Percentiles rank a stretch among this genome's conserved stretches.
Conservation (phyloP, 441 rosid genomes). For the Dalechampia spathulata region DNA sequence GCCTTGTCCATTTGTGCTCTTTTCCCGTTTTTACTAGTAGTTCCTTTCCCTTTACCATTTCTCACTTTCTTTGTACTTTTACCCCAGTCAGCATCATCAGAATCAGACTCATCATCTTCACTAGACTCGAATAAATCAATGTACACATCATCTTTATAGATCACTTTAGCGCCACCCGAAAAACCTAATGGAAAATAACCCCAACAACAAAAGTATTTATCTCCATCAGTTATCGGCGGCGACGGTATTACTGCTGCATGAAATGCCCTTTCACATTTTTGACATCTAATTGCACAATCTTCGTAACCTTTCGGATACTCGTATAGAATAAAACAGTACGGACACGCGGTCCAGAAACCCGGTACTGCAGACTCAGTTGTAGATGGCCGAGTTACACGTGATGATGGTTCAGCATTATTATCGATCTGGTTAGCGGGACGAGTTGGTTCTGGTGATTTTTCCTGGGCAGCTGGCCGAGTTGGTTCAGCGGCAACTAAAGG, state of each 20-base stretch:
- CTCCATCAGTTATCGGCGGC: constrained; percentile 46
- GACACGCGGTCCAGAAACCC: constrained; percentile 90
- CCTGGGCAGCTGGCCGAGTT: constrained; percentile 7
- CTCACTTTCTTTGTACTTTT: constrained; percentile 33
- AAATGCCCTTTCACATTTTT: constrained; percentile 66
- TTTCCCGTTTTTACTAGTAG: constrained; percentile 28
- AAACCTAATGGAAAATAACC: constrained; percentile 62
- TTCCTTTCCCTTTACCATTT: constrained; percentile 36
- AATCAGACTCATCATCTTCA: constrained; percentile 35
- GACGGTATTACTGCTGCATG: constrained; percentile 53
- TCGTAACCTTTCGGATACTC: constrained; percentile 69
- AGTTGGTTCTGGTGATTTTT: background rate
- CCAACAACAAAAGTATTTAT: constrained; percentile 62
- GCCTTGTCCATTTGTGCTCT: constrained; percentile 32
- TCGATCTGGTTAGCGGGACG: background rate
- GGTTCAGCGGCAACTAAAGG: constrained; percentile 10
- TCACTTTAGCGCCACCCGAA: constrained; percentile 33
- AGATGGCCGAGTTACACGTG: background rate
- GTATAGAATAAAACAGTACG: constrained; percentile 61
- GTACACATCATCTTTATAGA: constrained; percentile 53
- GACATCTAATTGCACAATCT: constrained; percentile 67
- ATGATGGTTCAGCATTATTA: background rate
- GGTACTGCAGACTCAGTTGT: constrained; percentile 21
- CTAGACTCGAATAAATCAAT: constrained; percentile 56
- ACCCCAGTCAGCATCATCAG: constrained; percentile 38